Percentiles rank a stretch among this genome's conserved stretches.
These are phyloP conservation scores for Syncephalastrum sp. DNA, from an alignment of 371 early-diverging fungal species.

Conservation along the genomic window DNA sequence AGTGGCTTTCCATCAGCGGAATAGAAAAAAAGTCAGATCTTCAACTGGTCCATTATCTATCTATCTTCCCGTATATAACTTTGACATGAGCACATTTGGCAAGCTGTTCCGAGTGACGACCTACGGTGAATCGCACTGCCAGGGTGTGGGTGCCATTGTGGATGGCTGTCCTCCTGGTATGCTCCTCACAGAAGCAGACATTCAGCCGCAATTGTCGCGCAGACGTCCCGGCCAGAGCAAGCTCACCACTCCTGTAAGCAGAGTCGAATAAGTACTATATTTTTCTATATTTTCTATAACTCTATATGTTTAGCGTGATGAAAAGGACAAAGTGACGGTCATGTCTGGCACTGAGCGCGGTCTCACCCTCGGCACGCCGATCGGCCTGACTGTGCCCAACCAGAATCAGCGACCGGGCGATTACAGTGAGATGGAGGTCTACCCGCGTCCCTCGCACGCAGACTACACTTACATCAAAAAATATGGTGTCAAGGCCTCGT, in stretches of 20 bases:
- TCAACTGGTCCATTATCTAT: no score
- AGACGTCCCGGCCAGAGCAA: constrained; percentile 95
- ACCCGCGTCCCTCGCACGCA: constrained; percentile 95
- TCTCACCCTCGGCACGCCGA: constrained; percentile 92
- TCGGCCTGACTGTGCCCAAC: constrained; percentile 90
- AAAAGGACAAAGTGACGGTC: constrained; percentile 89
- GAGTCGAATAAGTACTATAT: not conserved
- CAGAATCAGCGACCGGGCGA: constrained; percentile 95
- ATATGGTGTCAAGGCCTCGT: constrained; percentile 93
- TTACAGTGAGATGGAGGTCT: constrained; percentile 90
- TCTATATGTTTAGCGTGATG: constrained; percentile 66
- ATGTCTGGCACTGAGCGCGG: constrained; percentile 94
- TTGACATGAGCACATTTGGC: constrained; percentile 78
- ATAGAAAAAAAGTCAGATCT: no score
- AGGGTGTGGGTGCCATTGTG: constrained; percentile 94
- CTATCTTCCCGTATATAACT: no score
- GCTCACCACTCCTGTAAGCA: constrained; percentile 89
- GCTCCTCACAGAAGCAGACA: constrained; percentile 83
- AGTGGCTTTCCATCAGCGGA: no score
- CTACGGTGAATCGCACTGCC: constrained; percentile 98
- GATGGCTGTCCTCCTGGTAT: constrained; percentile 96
- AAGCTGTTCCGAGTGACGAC: constrained; percentile 87
- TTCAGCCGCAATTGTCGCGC: constrained; percentile 90
- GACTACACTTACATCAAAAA: constrained; percentile 96
- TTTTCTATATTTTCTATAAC: not conserved